Base-by-base conservation (phyloP, 352 stramenopile species). In the Globisporangium irregulare region DNA sequence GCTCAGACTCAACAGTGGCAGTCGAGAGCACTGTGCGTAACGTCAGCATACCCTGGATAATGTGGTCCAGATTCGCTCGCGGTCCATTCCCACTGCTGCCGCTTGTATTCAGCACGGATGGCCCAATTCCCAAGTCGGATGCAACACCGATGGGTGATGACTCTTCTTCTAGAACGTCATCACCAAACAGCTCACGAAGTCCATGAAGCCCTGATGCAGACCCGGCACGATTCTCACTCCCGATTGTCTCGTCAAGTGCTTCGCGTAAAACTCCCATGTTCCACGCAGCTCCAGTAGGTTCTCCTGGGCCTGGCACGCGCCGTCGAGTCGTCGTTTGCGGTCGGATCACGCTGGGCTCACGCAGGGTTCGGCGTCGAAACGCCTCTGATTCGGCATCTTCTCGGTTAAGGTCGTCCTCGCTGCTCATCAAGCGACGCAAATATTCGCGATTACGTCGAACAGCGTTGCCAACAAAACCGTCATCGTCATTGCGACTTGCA, bases 241-340 rank as follows among this genome's bases (percentile, higher is more conserved):
- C 12, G 18, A 14, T 14, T 14, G 46, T 8, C 15, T 29, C 61
- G 1, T 54, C 34, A 3, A 93, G 67, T 8, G 82, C 84, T 34
- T 86, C 84, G 0, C 81, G 82, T 10, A 93, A 67, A 15, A 78
- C 76, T 3, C 77, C 79, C 58, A 93, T 73, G 64, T 93, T 93
- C 76, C 80, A 90, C 27, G 82, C 82, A 22, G 75, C 66, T 29
- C 78, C 78, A 4, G 76, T 69, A 25, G 69, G 59, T 51, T 84
- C 68, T 41, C 73, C 54, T 4, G 22, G 4, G 15, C 73, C 62
- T 6, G 75, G 68, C 9, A 48, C 65, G 46, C 61, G 73, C 36
- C 64, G 68, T 14, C 50, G 67, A 29, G 24, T 64, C 4, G 36
- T 66, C 54, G 43, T 25, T 43, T 38, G 41, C 24, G 66, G 66